Conservation (phyloP, 768 basidiomycete genomes). For the Amanita polypyramis region DNA sequence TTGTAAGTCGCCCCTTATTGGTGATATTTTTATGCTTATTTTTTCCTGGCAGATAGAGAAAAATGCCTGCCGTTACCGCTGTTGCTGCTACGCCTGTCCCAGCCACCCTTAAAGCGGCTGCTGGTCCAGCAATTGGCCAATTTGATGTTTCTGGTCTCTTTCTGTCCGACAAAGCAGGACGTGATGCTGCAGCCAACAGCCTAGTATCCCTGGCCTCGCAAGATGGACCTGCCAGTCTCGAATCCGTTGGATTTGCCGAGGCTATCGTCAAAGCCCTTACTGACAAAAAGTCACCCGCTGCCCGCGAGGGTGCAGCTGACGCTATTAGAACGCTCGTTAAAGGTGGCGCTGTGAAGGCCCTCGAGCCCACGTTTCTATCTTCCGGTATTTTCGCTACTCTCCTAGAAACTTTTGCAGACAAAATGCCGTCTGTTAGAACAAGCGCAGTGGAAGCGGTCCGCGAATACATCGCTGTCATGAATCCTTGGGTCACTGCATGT, state of each 20-base stretch:
- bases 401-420: conserved; percentile 91
- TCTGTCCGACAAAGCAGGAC: conserved; percentile 74
- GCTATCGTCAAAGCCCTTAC: conserved; percentile 75
- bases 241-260: conserved; percentile 56
- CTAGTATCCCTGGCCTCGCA: conserved; percentile 74
- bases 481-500: conserved; percentile 79
- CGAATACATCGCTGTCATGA: conserved; percentile 66
- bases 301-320: conserved; percentile 81
- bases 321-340: conserved; percentile 57
- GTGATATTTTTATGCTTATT: neutral
- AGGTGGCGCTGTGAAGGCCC: conserved; percentile 64
- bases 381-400: conserved; percentile 82
- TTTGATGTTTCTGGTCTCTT: conserved; percentile 73
- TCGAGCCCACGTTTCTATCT: conserved; percentile 83
- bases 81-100: conserved; percentile 48
- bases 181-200: conserved; percentile 57
- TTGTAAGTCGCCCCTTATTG: neutral
- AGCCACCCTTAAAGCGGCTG: conserved; percentile 60
- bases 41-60: conserved; percentile 26
- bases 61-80: conserved; percentile 79
- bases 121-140: conserved; percentile 43
- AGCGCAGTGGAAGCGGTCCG: conserved; percentile 79
- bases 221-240: conserved; percentile 72
- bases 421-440: conserved; percentile 79
- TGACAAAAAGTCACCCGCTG: conserved; percentile 92